These are phyloP conservation scores for Moesziomyces sp. DNA, from an alignment of 1,284 basidiomycete species.

Conservation along the genomic window DNA sequence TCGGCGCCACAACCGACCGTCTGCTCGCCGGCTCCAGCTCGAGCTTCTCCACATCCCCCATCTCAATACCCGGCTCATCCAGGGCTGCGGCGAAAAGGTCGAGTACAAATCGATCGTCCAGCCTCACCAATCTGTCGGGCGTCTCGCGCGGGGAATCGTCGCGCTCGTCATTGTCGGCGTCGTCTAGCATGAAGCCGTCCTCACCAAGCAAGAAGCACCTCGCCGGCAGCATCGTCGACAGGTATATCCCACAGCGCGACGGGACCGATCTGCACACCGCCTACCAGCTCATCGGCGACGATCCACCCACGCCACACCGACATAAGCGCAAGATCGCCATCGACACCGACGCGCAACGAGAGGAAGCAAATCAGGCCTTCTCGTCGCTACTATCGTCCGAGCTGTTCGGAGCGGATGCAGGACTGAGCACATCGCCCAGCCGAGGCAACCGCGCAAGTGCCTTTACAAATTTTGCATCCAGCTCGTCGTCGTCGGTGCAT, in stretches of 20 bases:
- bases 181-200: constrained; percentile 27
- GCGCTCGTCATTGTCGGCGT: constrained; percentile 22
- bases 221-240: constrained; percentile 32
- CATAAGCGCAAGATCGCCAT: constrained; percentile 58
- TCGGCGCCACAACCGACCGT: constrained; percentile 30
- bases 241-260: constrained; percentile 72
- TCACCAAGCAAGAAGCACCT: constrained; percentile 37
- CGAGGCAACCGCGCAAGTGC: constrained; percentile 26
- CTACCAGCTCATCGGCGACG: constrained; percentile 70
- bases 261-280: constrained; percentile 71
- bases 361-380: constrained; percentile 71
- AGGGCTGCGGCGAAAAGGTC: constrained; percentile 18
- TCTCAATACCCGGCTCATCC: constrained; percentile 32
- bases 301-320: constrained; percentile 57
- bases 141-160: constrained; percentile 30
- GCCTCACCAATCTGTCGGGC: constrained; percentile 29
- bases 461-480: constrained; percentile 36
- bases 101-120: constrained; percentile 45
- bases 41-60: constrained; percentile 15
- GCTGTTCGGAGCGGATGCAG: constrained; percentile 69
- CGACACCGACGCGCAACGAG: constrained; percentile 62
- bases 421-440: constrained; percentile 27
- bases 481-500: constrained; percentile 42
- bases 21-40: constrained; percentile 25
- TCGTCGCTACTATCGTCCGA: constrained; percentile 71